Conservation (phyloP, 768 basidiomycete genomes). For the Collybiopsis confluens region DNA sequence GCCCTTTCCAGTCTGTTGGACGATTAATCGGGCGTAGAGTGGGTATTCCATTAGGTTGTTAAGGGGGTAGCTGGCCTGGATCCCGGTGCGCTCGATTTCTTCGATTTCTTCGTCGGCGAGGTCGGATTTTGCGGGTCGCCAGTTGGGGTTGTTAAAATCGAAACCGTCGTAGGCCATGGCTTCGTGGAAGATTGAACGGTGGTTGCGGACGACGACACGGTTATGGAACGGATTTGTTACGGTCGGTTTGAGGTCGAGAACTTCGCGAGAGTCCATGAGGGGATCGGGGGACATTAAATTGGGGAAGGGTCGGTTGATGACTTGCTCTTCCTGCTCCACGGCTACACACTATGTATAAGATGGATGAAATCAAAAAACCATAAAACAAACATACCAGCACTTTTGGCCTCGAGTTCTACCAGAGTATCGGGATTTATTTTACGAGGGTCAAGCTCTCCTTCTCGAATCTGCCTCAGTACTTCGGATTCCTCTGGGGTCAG, state of each 20-base stretch:
- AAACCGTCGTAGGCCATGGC: conserved; percentile 29
- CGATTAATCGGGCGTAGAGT: conserved; percentile 55
- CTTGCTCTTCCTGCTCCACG: conserved; percentile 8
- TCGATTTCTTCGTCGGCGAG: conserved; percentile 22
- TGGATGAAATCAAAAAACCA: neutral
- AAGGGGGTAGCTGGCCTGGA: conserved; percentile 10
- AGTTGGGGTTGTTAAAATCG: conserved; percentile 19
- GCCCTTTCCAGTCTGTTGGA: conserved; percentile 92
- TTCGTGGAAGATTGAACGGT: conserved; percentile 60
- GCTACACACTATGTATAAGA: no score
- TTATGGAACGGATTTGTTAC: conserved; percentile 51
- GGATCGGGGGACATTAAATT: conserved; percentile 62
- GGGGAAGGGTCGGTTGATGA: conserved; percentile 32
- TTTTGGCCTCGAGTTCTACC: neutral
- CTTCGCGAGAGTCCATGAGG: conserved; percentile 57
- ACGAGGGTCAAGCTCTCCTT: neutral
- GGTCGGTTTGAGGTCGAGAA: conserved; percentile 48
- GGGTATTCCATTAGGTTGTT: conserved; percentile 34
- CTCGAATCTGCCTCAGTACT: neutral
- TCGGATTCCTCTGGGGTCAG: neutral
- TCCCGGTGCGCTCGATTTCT: conserved; percentile 25
- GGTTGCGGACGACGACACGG: conserved; percentile 64
- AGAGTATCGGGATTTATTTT: neutral
- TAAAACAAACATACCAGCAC: neutral
- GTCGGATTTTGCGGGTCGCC: conserved; percentile 19